Evolutionary conservation across 495 filamentous ascomycete species (phyloP), one percentile per base, ranked within the genome.

Genomic region (Penicillium argentinense): DNA sequence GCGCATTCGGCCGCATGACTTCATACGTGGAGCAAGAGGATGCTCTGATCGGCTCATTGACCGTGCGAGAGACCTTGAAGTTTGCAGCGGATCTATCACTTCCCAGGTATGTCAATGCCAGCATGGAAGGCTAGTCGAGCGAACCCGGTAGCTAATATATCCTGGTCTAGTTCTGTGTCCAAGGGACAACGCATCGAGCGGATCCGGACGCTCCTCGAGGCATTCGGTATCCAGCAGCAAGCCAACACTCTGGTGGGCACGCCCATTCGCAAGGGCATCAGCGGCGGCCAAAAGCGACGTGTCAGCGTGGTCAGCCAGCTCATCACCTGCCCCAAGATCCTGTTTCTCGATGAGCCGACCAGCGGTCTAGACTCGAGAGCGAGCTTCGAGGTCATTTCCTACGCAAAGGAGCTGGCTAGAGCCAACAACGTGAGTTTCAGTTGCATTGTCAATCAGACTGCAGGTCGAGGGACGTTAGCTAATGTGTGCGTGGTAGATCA

Each of bases 21-120:
- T 78, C 81, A 14, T 91, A 88, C 57, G 88, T 95, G 9, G 88
- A 95, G 75, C 88, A 92, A 66, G 87, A 91, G 44, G 88, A 95
- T 72, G 80, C 86, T 3, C 70, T 95, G 4, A 85, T 91, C 34
- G 88, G 88, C 12, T 82, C 83, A 0, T 71, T 92, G 48, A 91
- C 87, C 0, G 86, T 90, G 9, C 71, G 72, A 14, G 88, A 95
- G 67, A 91, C 88, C 1, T 64, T 95, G 44, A 64, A 81, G 47
- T 91, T 92, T 61, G 81, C 86, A 4, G 74, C 73, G 2, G 67
- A 76, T 47, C 68, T 86, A 0, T 78, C 82, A 1, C 56, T 85
- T n/a, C 71, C 80, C 3, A 69, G 71, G 78, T 81, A 66, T 51
- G 46, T 40, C 9, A 26, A 11, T 23, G 11, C 7, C 21, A 26